A percentile compares a stretch with the other conserved stretches of the same genome.
Evolutionary conservation across 1,139 yeast genomes (phyloP).

Genomic region (Saccharomyces pastorianus): DNA sequence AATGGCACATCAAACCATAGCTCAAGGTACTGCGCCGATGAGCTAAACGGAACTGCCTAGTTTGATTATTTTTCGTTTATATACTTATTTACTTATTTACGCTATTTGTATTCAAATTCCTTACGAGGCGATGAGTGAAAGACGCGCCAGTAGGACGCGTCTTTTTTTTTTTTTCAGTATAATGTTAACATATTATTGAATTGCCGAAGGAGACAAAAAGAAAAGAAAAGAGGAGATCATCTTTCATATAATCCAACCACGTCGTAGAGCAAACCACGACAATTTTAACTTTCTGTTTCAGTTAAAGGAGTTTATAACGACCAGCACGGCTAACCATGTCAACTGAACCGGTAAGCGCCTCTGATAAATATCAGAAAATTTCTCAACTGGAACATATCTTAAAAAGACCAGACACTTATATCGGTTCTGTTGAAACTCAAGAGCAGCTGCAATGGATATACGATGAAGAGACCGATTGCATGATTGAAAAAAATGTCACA

Average conservation of each 20-base stretch:
- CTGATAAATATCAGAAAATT: slow-evolving; percentile 85
- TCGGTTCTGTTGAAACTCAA: slow-evolving; percentile 85
- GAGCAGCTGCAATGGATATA: slow-evolving; percentile 81
- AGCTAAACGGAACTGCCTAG: neutral
- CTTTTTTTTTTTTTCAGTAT: neutral
- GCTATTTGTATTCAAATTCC: neutral
- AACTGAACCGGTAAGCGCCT: slow-evolving; percentile 38
- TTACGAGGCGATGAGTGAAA: neutral
- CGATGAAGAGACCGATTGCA: slow-evolving; percentile 59
- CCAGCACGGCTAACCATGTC: slow-evolving; percentile 10
- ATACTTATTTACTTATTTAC: neutral
- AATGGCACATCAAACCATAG: neutral
- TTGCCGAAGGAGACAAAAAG: neutral
- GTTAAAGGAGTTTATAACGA: neutral
- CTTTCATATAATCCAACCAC: neutral
- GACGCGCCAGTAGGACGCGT: neutral
- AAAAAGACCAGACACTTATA: slow-evolving; percentile 95
- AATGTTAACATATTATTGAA: neutral
- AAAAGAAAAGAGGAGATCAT: neutral
- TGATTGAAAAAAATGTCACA: slow-evolving; percentile 62
- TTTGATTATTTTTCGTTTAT: neutral
- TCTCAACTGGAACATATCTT: slow-evolving; percentile 93
- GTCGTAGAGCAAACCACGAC: neutral
- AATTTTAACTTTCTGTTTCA: neutral
- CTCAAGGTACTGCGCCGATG: too few species aligned